Evolutionary conservation across 768 basidiomycete genomes (phyloP).

Genomic region (Hygrocybe coccinea): DNA sequence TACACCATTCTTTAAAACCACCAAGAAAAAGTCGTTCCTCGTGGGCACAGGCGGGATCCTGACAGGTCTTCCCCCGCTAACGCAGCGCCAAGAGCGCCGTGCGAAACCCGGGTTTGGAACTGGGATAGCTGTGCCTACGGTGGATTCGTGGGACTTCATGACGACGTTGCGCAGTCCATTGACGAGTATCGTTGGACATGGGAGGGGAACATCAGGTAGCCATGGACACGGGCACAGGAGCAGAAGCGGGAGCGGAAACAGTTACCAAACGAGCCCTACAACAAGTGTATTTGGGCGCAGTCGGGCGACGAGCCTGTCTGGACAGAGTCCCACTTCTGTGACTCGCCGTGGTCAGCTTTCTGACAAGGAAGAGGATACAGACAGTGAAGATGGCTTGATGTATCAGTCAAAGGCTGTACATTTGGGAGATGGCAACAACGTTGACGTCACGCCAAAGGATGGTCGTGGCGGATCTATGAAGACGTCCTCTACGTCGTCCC

Average conservation of each 20-base stretch:
- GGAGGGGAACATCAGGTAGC: slow-evolving; percentile 22
- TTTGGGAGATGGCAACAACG: background rate
- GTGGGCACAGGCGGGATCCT: slow-evolving; percentile 60
- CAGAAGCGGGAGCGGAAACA: slow-evolving; percentile 21
- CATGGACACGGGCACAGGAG: slow-evolving; percentile 11
- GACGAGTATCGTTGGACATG: slow-evolving; percentile 25
- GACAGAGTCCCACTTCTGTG: background rate
- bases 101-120: slow-evolving; percentile 23
- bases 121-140: slow-evolving; percentile 38
- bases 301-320: background rate
- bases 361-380: background rate
- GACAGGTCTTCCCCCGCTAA: slow-evolving; percentile 67
- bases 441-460: background rate
- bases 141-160: slow-evolving; percentile 81
- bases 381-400: background rate
- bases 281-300: background rate
- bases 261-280: background rate
- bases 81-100: slow-evolving; percentile 67
- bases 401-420: background rate
- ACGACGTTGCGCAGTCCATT: slow-evolving; percentile 41
- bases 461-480: background rate
- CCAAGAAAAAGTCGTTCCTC: slow-evolving; percentile 76
- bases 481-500: background rate
- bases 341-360: background rate
- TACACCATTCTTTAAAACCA: slow-evolving; percentile 70